These are phyloP conservation scores for Schizophyllum amplum DNA, from an alignment of 1,284 basidiomycete species.

Conservation along the genomic window DNA sequence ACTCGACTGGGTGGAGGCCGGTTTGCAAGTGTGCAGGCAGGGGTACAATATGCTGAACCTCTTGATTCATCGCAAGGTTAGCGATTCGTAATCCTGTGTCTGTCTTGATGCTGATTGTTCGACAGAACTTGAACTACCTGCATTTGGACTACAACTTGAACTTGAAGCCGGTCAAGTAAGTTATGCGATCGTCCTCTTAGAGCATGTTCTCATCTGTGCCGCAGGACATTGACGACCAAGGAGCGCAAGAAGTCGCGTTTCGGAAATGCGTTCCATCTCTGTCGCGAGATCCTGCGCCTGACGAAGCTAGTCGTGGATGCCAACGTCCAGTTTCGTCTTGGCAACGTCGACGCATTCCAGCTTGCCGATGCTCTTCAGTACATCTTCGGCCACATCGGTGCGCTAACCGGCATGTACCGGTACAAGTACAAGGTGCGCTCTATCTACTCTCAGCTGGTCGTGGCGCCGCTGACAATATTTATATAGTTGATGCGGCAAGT, in stretches of 20 bases:
- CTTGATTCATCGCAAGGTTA: conserved; percentile 93
- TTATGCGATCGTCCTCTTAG: not conserved
- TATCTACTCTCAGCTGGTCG: not conserved
- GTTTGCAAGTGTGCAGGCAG: conserved; percentile 96
- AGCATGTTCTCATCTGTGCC: not conserved
- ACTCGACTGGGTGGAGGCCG: conserved; percentile 99
- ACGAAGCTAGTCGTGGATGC: conserved; percentile 99
- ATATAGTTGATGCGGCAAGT: conserved; percentile 94
- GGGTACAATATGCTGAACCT: conserved; percentile 99
- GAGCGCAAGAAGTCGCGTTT: conserved; percentile 99
- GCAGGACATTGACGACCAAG: conserved; percentile 95
- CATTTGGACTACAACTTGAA: conserved; percentile 95
- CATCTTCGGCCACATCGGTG: conserved; percentile 96
- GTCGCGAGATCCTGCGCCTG: conserved; percentile 94
- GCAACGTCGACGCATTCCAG: conserved; percentile 99
- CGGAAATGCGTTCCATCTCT: conserved; percentile 98
- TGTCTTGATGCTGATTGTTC: conserved; percentile 4
- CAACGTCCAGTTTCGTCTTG: conserved; percentile 97
- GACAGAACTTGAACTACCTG: conserved; percentile 89
- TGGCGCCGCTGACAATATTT: conserved; percentile 7
- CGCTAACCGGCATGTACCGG: conserved; percentile 97
- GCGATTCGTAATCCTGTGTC: conserved; percentile 10
- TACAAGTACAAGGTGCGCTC: conserved; percentile 90
- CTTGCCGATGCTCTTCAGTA: conserved; percentile 98
- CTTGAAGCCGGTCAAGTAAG: conserved; percentile 90